Percentiles rank a stretch among this genome's conserved stretches.
These are phyloP conservation scores for Tolypocladium ovalisporum DNA, from an alignment of 2,329 filamentous ascomycete species.

Conservation along the genomic window DNA sequence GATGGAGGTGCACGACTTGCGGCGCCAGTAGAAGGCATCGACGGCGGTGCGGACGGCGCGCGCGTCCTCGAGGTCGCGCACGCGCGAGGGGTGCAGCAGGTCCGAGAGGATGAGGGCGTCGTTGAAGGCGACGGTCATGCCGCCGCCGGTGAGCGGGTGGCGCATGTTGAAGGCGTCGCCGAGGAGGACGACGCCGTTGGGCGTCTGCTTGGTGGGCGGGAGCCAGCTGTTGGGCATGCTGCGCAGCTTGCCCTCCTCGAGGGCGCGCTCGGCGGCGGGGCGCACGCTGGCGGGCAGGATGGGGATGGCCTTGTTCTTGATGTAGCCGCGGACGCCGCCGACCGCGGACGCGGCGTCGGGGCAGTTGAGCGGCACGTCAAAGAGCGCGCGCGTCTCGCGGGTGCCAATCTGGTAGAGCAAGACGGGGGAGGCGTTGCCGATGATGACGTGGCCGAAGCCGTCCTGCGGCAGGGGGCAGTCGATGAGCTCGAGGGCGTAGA, in stretches of 20 bases:
- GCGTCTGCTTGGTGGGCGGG: slow-evolving; percentile 53
- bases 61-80: slow-evolving; percentile 61
- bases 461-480: slow-evolving; percentile 70
- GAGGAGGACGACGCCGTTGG: slow-evolving; percentile 62
- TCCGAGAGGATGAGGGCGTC: slow-evolving; percentile 72
- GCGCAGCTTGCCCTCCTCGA: slow-evolving; percentile 63
- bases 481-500: slow-evolving; percentile 87
- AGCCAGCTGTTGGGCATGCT: slow-evolving; percentile 97
- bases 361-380: slow-evolving; percentile 74
- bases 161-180: slow-evolving; percentile 99
- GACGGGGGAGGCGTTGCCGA: slow-evolving; percentile 65
- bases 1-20: slow-evolving; percentile 72
- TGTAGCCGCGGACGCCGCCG: slow-evolving; percentile 78
- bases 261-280: slow-evolving; percentile 62
- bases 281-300: slow-evolving; percentile 61
- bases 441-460: slow-evolving; percentile 76
- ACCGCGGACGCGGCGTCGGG: slow-evolving; percentile 60
- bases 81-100: slow-evolving; percentile 56
- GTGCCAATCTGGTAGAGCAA: slow-evolving; percentile 96
- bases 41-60: slow-evolving; percentile 57
- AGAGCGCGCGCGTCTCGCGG: slow-evolving; percentile 80
- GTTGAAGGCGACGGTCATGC: slow-evolving; percentile 96
- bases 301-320: slow-evolving; percentile 70
- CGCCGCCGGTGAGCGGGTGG: slow-evolving; percentile 92
- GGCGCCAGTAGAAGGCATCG: slow-evolving; percentile 70